Evolutionary conservation across 768 basidiomycete genomes (phyloP).

Genomic region (Cystobasidium onofrii): DNA sequence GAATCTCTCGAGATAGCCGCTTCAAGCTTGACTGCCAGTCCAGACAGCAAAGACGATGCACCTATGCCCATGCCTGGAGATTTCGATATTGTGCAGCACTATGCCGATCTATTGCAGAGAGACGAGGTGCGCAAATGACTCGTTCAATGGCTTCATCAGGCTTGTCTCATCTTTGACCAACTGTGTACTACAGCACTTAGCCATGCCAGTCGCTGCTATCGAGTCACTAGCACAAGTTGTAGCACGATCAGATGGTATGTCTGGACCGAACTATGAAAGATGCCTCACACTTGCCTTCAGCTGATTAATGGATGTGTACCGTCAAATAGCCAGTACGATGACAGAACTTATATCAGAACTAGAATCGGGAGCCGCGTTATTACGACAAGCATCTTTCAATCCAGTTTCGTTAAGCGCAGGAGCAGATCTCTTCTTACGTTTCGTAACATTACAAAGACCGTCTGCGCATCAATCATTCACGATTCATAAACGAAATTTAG

Average conservation of each 20-base stretch:
- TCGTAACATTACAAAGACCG: slow-evolving; percentile 54
- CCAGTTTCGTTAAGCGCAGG: slow-evolving; percentile 80
- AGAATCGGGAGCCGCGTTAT: slow-evolving; percentile 60
- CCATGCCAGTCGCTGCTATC: slow-evolving; percentile 41
- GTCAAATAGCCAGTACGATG: slow-evolving; percentile 70
- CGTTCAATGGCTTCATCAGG: not conserved
- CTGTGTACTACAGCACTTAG: slow-evolving; percentile 32
- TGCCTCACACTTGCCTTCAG: not conserved
- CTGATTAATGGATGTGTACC: not conserved
- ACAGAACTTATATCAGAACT: slow-evolving; percentile 81
- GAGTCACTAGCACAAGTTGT: slow-evolving; percentile 38
- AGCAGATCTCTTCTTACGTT: slow-evolving; percentile 80
- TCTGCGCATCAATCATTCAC: slow-evolving; percentile 60
- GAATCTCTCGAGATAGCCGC: not conserved
- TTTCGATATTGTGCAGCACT: slow-evolving; percentile 29
- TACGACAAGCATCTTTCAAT: slow-evolving; percentile 61
- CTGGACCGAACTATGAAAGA: not conserved
- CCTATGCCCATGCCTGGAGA: slow-evolving; percentile 2
- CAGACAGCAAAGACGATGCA: not conserved
- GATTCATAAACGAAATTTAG: slow-evolving; percentile 43
- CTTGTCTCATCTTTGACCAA: not conserved
- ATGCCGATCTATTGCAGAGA: slow-evolving; percentile 20
- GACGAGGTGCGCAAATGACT: not conserved
- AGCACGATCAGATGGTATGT: slow-evolving; percentile 30
- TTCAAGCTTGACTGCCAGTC: slow-evolving; percentile 5